Base-by-base conservation (phyloP, 1,284 basidiomycete genomes). In the Leccinum pachyderme region DNA sequence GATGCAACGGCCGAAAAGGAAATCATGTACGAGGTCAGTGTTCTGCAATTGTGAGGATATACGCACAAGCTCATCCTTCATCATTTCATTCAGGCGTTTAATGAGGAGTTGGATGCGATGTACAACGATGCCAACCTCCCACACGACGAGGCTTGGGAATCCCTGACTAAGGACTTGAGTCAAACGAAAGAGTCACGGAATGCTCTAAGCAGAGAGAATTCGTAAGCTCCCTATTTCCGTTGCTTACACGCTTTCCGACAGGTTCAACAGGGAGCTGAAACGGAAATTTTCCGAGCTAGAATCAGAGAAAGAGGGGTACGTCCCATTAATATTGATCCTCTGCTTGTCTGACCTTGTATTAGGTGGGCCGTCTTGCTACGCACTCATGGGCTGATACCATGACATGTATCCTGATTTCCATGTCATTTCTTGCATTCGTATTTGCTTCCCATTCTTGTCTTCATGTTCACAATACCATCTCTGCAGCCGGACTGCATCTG, bases 61-160 rank as follows among this genome's bases (percentile, higher is more conserved):
- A 47, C n/a, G 54, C 49, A 49, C 61, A 49, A 46, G 32, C 59
- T 56, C 44, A 55, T 56, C 47, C 47, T 51, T 37, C n/a, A 18
- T 45, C 55, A 11, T 18, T 18, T 39, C 35, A 48, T 18, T 5
- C 58, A 94, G 92, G 87, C 91, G 4, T 95, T 96, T 76, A 95
- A 95, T 67, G 91, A 93, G 62, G 93, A 95, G 68, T 78, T 96
- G 35, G 91, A 93, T 61, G 83, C 82, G 33, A 92, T 95, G 89
- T 95, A 86, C 73, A 85, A 87, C 52, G 90, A 93, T 56, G 82
- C 81, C 18, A 81, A 86, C 56, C 78, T 94, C 51, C 89, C 91
- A 13, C 83, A 84, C 13, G 83, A 87, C 44, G 89, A 92, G 62
- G 90, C 91, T 2, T 91, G 88, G 81, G 70, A 75, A 12, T 86